phyloP scores from a whole-genome alignment of 2,329 filamentous ascomycete species.

The Periconia digitata region DNA sequence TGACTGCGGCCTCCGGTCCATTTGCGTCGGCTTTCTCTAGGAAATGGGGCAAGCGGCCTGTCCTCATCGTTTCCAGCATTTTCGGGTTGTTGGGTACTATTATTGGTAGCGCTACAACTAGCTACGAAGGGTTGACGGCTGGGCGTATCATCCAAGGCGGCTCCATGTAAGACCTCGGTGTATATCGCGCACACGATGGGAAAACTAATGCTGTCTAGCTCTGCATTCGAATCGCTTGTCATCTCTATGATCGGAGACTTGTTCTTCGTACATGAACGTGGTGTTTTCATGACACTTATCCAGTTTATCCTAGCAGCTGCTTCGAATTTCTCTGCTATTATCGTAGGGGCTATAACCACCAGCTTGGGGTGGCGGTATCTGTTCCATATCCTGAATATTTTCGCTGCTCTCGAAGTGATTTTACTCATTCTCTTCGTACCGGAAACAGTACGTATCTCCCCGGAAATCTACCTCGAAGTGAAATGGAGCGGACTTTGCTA shows the following conservation, averaged over 20 bases:
- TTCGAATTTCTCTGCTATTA: constrained; percentile 41
- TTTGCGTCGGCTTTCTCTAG: constrained; percentile 33
- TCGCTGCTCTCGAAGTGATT: constrained; percentile 48
- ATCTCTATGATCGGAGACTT: constrained; percentile 40
- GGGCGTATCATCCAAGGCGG: constrained; percentile 37
- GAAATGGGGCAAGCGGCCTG: constrained; percentile 37
- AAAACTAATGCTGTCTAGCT: constrained; percentile 13
- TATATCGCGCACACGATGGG: background rate
- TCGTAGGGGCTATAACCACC: constrained; percentile 37
- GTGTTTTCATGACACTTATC: constrained; percentile 36
- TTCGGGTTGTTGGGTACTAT: constrained; percentile 35
- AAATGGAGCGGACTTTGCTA: background rate
- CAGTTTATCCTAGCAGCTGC: constrained; percentile 40
- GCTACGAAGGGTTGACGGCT: constrained; percentile 33
- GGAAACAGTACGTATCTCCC: constrained; percentile 42
- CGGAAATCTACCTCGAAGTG: background rate
- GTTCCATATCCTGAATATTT: constrained; percentile 52
- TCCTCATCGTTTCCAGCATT: constrained; percentile 33
- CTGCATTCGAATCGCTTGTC: constrained; percentile 40
- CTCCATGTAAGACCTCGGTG: constrained; percentile 18
- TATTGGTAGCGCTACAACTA: constrained; percentile 26
- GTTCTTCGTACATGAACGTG: constrained; percentile 42
- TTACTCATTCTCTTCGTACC: constrained; percentile 54
- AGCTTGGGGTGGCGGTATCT: constrained; percentile 45
- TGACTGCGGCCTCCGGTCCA: constrained; percentile 37